Base-by-base conservation (phyloP, 2,329 filamentous ascomycete species). In the Aspergillus ibericus region DNA sequence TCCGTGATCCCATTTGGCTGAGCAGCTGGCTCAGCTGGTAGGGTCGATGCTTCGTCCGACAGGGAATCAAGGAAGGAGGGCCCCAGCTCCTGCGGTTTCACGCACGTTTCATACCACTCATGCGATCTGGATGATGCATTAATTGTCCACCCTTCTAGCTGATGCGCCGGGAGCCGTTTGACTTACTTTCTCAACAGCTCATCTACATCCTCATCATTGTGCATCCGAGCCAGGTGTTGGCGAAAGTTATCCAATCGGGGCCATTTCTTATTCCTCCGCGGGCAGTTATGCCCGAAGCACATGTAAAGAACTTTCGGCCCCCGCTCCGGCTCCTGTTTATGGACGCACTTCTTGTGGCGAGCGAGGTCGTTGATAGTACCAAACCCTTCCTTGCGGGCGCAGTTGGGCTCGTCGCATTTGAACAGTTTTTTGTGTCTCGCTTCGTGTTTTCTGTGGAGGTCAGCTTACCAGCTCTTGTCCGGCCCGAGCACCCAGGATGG, bases 191-290 rank as follows among this genome's bases (percentile, higher is more conserved):
- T 73, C 51, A 85, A 75, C 6, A 86, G 70, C 1, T 76, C 69
- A 0, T 78, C 69, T 0, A 74, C 64, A 57, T 81, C 71, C 40
- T 80, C 75, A 4, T 80, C 70, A 1, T 69, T 61, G 71, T 96
- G 92, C 67, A 91, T 85, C 10, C 88, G 84, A 51, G 78, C 80
- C 47, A 96, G 81, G 70, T 97, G 93, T 35, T 88, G 86, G 60
- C 88, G 88, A 72, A 96, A 96, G 69, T 97, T 97, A 73, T 97
- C 93, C 52, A 88, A 80, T 20, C 93, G 85, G 0, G 89, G 88
- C 91, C 91, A 96, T 35, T 82, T 77, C 71, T 96, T 96, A 1
- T 78, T 78, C 61, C 80, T 87, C 22, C 79, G 83, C 22, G 77
- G 79, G 67, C 89, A 92, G 20, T 77, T 68, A 6, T 75, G 74